phyloP scores from a whole-genome alignment of 805 yeast species.

The Cyberlindnera mycetangii region DNA sequence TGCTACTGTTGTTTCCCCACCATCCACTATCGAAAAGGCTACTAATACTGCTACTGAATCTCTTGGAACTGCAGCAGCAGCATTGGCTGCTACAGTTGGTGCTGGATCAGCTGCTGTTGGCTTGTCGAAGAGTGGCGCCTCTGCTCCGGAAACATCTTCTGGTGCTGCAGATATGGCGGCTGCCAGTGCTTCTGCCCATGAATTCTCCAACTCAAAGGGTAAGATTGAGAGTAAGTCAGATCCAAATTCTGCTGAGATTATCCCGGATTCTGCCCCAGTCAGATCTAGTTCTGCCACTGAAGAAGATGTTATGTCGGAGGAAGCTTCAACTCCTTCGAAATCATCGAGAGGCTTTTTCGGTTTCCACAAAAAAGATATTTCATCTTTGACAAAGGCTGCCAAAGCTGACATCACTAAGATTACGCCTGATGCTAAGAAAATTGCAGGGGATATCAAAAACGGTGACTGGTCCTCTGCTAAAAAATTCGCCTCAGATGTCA shows the following conservation, averaged over 20 bases:
- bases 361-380: slow-evolving; percentile 9
- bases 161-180: not conserved
- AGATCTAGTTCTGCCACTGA: not conserved
- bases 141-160: not conserved
- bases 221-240: not conserved
- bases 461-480: slow-evolving; percentile 16
- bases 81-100: not conserved
- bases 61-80: slow-evolving; percentile 1
- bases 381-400: slow-evolving; percentile 11
- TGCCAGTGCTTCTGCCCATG: not conserved
- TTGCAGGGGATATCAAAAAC: slow-evolving; percentile 9
- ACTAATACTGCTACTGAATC: not conserved
- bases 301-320: not conserved
- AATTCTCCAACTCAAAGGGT: not conserved
- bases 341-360: slow-evolving; percentile 8
- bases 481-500: slow-evolving; percentile 8
- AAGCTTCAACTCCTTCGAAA: slow-evolving; percentile 4
- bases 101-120: slow-evolving; percentile 5
- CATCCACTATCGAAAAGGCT: not conserved
- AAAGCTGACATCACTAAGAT: slow-evolving; percentile 12
- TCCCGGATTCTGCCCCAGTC: not conserved
- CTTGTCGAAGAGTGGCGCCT: not conserved
- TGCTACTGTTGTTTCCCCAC: not conserved
- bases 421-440: slow-evolving; percentile 26
- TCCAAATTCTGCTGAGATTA: not conserved